phyloP scores from a whole-genome alignment of 1,139 yeast genomes.

The Zygoascus hellenicus region DNA sequence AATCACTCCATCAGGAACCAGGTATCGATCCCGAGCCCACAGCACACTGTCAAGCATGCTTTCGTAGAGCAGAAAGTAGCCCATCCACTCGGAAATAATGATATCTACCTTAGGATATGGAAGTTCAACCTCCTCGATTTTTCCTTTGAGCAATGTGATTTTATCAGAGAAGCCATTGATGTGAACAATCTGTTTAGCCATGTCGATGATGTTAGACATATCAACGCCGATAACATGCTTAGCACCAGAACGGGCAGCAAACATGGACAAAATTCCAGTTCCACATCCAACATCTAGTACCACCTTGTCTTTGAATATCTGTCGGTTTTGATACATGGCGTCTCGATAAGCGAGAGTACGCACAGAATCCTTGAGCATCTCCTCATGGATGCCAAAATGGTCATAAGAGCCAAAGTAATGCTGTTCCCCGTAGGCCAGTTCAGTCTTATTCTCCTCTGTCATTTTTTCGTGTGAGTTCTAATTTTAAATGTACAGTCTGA shows the following conservation, averaged over 20 bases:
- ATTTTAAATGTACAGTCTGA: no score
- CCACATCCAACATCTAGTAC: slow-evolving; percentile 99
- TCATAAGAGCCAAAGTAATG: slow-evolving; percentile 94
- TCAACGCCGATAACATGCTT: slow-evolving; percentile 96
- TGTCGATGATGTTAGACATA: slow-evolving; percentile 92
- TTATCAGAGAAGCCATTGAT: slow-evolving; percentile 82
- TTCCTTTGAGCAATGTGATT: slow-evolving; percentile 86
- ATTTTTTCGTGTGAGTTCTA: not conserved
- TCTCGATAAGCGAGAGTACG: slow-evolving; percentile 89
- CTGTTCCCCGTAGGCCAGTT: slow-evolving; percentile 51
- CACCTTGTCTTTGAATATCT: slow-evolving; percentile 82
- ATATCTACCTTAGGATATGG: slow-evolving; percentile 82
- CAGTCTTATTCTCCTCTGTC: not conserved
- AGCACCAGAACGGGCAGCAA: slow-evolving; percentile 98
- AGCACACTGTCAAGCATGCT: slow-evolving; percentile 97
- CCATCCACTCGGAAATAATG: slow-evolving; percentile 99
- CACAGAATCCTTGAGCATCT: slow-evolving; percentile 93
- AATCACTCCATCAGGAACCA: slow-evolving; percentile 81
- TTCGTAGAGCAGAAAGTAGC: slow-evolving; percentile 91
- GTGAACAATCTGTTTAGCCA: slow-evolving; percentile 82
- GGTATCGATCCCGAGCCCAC: slow-evolving; percentile 86
- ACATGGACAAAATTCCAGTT: slow-evolving; percentile 94
- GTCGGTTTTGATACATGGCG: slow-evolving; percentile 88
- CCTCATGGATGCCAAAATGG: slow-evolving; percentile 97
- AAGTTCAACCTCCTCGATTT: slow-evolving; percentile 84